These are phyloP conservation scores for Sporobolomyces phaffii DNA, from an alignment of 768 basidiomycete genomes.

Conservation along the genomic window DNA sequence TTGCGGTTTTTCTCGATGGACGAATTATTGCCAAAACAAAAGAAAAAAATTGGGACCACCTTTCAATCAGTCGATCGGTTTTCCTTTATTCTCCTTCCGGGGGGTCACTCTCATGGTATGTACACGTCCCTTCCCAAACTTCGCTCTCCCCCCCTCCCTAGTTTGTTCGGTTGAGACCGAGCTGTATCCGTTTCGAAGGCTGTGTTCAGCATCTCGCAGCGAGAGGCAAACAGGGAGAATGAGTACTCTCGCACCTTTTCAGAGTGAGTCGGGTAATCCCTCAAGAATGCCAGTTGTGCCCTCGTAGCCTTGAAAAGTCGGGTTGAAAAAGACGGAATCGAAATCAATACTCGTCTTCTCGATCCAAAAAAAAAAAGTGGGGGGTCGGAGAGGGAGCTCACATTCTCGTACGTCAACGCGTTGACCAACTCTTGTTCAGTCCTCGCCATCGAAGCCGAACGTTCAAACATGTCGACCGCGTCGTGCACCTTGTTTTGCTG, in stretches of 20 bases:
- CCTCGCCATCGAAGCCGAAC: constrained; percentile 75
- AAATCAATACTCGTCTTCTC: neutral
- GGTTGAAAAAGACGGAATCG: too few relatives aligned
- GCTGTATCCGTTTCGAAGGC: neutral
- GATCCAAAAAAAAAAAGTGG: neutral
- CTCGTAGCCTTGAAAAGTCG: constrained; percentile 54
- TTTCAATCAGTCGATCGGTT: too few relatives aligned
- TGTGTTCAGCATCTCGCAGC: neutral
- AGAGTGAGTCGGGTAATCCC: constrained; percentile 59
- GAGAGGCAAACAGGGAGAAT: neutral
- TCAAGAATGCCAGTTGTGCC: constrained; percentile 75
- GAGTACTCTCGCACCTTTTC: constrained; percentile 1
- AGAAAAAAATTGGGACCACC: too few relatives aligned
- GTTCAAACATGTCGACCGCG: constrained; percentile 78
- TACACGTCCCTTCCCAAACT: neutral
- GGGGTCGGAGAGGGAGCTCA: neutral
- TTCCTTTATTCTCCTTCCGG: neutral
- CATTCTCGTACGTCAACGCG: constrained; percentile 38
- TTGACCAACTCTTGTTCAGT: constrained; percentile 74
- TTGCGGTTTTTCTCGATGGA: too few relatives aligned
- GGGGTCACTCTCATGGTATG: too few relatives aligned
- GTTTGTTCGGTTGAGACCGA: constrained; percentile 15
- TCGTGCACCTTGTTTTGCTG: constrained; percentile 83
- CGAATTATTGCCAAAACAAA: neutral
- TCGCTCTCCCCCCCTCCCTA: neutral